Conservation (phyloP, 2,329 filamentous ascomycete genomes). For the Hymenoscyphus linearis region DNA sequence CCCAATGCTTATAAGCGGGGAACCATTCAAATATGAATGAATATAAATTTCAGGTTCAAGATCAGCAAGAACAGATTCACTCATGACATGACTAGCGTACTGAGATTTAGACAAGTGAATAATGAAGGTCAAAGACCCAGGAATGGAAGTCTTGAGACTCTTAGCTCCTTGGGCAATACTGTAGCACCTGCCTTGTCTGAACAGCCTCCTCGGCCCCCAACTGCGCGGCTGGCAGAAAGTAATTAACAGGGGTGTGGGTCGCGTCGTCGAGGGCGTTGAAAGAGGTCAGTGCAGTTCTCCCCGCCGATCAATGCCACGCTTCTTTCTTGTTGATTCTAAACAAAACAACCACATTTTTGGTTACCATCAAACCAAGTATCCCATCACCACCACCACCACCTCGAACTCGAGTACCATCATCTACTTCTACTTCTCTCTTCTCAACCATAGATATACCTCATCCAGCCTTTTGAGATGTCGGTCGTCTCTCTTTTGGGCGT, state of each 20-base stretch:
- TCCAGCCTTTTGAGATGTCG: slow-evolving; percentile 61
- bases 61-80: not conserved
- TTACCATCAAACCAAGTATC: not conserved
- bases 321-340: slow-evolving; percentile 1
- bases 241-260: not conserved
- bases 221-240: not conserved
- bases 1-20: too few species aligned
- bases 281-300: not conserved
- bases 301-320: not conserved
- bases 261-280: not conserved
- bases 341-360: not conserved
- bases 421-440: not conserved
- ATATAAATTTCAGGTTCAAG: too few species aligned
- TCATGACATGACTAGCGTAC: not conserved
- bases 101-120: not conserved
- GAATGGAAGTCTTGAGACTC: not conserved
- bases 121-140: not conserved
- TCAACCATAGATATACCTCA: not conserved
- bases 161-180: too few species aligned
- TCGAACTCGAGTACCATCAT: not conserved
- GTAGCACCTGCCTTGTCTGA: not conserved
- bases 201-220: too few species aligned
- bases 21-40: too few species aligned
- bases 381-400: not conserved
- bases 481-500: slow-evolving; percentile 94